Percentiles rank a stretch among this genome's conserved stretches.
Conservation (phyloP, 2,329 filamentous ascomycete species). For the Diaporthe citrichinensis region DNA sequence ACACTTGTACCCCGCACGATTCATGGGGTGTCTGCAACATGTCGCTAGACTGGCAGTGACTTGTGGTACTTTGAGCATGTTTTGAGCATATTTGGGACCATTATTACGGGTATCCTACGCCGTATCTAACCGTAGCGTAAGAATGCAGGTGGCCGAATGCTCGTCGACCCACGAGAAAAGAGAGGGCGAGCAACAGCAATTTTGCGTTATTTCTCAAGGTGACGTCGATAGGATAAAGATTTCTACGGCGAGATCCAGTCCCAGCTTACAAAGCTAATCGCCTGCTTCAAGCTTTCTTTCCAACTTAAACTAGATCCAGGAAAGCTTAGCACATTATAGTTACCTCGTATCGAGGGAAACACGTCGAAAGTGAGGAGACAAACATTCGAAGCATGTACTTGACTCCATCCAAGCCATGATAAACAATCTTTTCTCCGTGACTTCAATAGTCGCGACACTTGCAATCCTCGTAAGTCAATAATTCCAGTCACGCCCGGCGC, state of each 20-base stretch:
- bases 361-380: no score
- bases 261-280: neutral
- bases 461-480: neutral
- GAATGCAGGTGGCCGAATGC: neutral
- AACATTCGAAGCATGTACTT: neutral
- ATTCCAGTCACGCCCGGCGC: no score
- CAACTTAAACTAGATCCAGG: neutral
- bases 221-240: neutral
- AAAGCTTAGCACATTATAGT: constrained; percentile 12
- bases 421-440: neutral
- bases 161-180: neutral
- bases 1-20: constrained; percentile 21
- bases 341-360: no score
- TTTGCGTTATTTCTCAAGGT: neutral
- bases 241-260: neutral
- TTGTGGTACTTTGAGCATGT: constrained; percentile 23
- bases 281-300: neutral
- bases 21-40: constrained; percentile 21
- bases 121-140: neutral
- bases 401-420: neutral
- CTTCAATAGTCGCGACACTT: constrained; percentile 9
- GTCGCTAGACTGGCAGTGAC: neutral
- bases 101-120: constrained; percentile 20
- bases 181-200: neutral
- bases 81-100: constrained; percentile 26